Conservation (phyloP, 768 basidiomycete genomes). For the Tephrocybe sp. region DNA sequence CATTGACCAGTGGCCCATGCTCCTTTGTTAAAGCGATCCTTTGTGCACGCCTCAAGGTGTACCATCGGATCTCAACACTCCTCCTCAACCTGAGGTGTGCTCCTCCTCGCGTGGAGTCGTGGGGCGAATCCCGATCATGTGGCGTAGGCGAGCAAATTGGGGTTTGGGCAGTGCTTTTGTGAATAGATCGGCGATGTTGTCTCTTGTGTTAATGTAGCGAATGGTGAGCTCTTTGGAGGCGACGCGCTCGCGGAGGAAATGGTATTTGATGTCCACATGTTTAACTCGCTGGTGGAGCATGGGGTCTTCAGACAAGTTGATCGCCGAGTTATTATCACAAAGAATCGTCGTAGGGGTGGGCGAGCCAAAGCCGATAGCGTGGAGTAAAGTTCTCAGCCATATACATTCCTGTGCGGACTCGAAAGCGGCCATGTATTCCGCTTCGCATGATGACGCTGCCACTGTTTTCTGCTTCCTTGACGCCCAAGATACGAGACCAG, state of each 20-base stretch:
- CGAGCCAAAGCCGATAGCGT: conserved; percentile 10
- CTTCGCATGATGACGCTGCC: conserved; percentile 26
- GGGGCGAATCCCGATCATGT: too few relatives aligned
- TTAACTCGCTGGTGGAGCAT: conserved; percentile 30
- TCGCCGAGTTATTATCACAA: conserved; percentile 35
- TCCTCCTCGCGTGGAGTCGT: too few relatives aligned
- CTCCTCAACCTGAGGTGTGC: too few relatives aligned
- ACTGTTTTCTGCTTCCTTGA: conserved; percentile 10
- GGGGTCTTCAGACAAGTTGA: conserved; percentile 30
- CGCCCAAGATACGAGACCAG: conserved; percentile 18
- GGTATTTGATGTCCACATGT: conserved; percentile 38
- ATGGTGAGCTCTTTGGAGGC: conserved; percentile 22
- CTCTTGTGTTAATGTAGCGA: conserved; percentile 25
- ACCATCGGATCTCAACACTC: too few relatives aligned
- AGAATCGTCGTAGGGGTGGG: conserved; percentile 10
- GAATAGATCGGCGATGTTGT: conserved; percentile 36
- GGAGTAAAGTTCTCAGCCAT: conserved; percentile 16
- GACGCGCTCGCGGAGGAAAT: conserved; percentile 33
- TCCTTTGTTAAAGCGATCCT: too few relatives aligned
- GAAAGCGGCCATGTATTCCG: conserved; percentile 37
- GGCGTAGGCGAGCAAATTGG: too few relatives aligned
- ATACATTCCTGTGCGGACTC: conserved; percentile 19
- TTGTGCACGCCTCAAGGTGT: too few relatives aligned
- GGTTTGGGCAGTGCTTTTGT: conserved; percentile 33
- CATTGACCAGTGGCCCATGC: too few relatives aligned